Conservation (phyloP, 2,329 filamentous ascomycete genomes). For the Daldinia sp. region DNA sequence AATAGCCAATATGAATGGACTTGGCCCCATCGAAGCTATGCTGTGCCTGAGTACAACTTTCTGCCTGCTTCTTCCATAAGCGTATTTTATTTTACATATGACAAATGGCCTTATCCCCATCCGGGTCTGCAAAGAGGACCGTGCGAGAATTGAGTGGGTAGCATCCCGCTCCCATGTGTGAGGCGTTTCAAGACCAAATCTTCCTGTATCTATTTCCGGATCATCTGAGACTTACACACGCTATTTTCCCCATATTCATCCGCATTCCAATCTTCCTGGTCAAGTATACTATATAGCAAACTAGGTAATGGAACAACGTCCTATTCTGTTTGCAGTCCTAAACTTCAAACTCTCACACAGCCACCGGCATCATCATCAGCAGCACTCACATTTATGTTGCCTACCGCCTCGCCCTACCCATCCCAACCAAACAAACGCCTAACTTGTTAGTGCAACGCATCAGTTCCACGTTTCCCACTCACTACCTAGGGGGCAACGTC, state of each 20-base stretch:
- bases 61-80: background rate
- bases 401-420: slow-evolving; percentile 15
- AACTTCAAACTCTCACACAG: slow-evolving; percentile 5
- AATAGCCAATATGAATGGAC: slow-evolving; percentile 13
- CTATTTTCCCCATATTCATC: slow-evolving; percentile 7
- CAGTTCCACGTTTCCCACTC: slow-evolving; percentile 14
- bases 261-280: background rate
- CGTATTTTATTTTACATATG: background rate
- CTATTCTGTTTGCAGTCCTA: background rate
- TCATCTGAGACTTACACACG: slow-evolving; percentile 23
- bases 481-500: slow-evolving; percentile 15
- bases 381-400: slow-evolving; percentile 12
- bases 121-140: slow-evolving; percentile 17
- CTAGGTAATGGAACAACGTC: background rate
- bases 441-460: slow-evolving; percentile 16
- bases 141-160: slow-evolving; percentile 32
- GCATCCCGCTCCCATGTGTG: slow-evolving; percentile 39
- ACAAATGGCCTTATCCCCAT: slow-evolving; percentile 21
- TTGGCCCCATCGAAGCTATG: slow-evolving; percentile 19
- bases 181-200: slow-evolving; percentile 32
- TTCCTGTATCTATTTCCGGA: slow-evolving; percentile 28
- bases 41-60: slow-evolving; percentile 11
- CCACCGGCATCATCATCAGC: slow-evolving; percentile 3
- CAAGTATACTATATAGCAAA: background rate
- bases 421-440: slow-evolving; percentile 3